These are phyloP conservation scores for Diplodia mutila DNA, from an alignment of 2,329 filamentous ascomycete species.

Conservation along the genomic window DNA sequence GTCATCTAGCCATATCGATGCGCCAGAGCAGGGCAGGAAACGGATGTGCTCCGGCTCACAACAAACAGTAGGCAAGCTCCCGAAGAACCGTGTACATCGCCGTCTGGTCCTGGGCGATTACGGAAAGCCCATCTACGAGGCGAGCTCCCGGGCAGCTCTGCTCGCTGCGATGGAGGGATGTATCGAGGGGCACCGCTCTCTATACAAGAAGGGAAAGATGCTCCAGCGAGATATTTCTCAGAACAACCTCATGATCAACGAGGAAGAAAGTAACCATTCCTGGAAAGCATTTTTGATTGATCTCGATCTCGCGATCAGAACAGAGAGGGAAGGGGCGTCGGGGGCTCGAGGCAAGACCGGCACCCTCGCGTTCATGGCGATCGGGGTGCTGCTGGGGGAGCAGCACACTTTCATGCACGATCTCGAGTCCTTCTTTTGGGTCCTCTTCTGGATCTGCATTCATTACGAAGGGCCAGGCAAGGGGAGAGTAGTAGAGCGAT, in stretches of 20 bases:
- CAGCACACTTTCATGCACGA: constrained; percentile 55
- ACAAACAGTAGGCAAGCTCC: neutral
- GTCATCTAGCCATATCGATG: constrained; percentile 14
- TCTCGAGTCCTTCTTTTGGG: constrained; percentile 56
- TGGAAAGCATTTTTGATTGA: constrained; percentile 50
- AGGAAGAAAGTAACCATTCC: constrained; percentile 46
- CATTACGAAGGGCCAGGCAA: constrained; percentile 43
- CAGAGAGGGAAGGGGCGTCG: constrained; percentile 38
- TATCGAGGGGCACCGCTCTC: constrained; percentile 45
- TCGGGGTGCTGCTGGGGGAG: constrained; percentile 48
- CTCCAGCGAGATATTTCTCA: constrained; percentile 52
- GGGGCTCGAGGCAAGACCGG: constrained; percentile 50
- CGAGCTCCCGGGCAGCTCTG: constrained; percentile 43
- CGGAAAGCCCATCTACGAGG: constrained; percentile 48
- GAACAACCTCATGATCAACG: constrained; percentile 54
- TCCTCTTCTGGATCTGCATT: constrained; percentile 54
- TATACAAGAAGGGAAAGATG: constrained; percentile 41
- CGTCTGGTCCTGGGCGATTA: constrained; percentile 49
- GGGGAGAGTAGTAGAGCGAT: constrained; percentile 31
- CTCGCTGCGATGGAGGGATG: constrained; percentile 45
- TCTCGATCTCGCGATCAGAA: constrained; percentile 46
- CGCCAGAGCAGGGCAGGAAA: constrained; percentile 8
- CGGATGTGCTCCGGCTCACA: constrained; percentile 12
- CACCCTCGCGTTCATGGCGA: constrained; percentile 54
- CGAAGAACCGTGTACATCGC: constrained; percentile 46